Percentiles rank a stretch among this genome's conserved stretches.
phyloP scores from a whole-genome alignment of 805 yeast genomes.

The Myxozyma geophila region DNA sequence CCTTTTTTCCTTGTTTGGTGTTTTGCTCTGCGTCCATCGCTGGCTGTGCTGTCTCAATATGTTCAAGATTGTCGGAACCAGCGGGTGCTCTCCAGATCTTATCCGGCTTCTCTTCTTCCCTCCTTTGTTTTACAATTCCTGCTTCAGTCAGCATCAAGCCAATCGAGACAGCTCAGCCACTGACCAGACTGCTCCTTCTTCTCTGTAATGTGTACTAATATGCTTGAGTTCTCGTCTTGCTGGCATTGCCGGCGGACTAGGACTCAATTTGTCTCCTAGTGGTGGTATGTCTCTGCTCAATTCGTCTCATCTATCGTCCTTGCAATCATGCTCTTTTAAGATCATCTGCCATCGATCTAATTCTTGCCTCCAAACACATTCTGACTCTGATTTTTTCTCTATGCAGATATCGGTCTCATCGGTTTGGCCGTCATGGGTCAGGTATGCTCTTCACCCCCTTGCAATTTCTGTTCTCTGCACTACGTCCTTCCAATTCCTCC shows the following conservation, averaged over 20 bases:
- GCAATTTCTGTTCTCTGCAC: background rate
- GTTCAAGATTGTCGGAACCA: background rate
- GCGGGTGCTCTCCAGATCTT: background rate
- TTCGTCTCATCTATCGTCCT: background rate
- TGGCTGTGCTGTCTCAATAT: background rate
- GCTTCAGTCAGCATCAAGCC: background rate
- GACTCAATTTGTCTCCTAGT: conserved; percentile 18
- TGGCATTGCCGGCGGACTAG: conserved; percentile 28
- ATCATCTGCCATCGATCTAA: background rate
- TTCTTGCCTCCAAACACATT: background rate
- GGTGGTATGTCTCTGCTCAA: conserved; percentile 28
- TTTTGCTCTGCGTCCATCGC: background rate
- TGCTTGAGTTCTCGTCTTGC: conserved; percentile 18
- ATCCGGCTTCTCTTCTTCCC: too few species aligned
- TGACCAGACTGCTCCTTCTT: background rate
- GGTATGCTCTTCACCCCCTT: conserved; percentile 28
- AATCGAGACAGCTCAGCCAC: background rate
- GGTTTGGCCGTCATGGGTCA: conserved; percentile 99
- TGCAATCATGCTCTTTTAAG: background rate
- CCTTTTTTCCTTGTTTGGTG: conserved; percentile 6
- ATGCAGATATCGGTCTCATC: conserved; percentile 97
- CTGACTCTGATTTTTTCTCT: conserved; percentile 26
- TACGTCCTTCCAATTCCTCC: background rate
- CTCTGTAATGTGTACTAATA: conserved; percentile 9
- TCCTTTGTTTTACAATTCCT: too few species aligned